phyloP scores from a whole-genome alignment of 768 basidiomycete species.

The Filobasidium floriforme region DNA sequence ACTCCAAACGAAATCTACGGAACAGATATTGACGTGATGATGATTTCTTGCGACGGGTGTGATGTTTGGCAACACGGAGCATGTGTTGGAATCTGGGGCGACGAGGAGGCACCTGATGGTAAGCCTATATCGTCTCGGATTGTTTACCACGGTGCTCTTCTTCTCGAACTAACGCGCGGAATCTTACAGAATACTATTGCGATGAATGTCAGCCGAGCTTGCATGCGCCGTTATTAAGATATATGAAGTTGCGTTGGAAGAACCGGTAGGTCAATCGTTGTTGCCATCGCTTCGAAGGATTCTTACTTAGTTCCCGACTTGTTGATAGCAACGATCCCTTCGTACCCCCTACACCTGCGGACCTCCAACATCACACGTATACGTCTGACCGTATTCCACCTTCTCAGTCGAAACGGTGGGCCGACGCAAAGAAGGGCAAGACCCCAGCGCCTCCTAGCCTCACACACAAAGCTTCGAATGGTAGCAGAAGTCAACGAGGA shows the following conservation, averaged over 20 bases:
- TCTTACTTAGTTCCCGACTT: not conserved
- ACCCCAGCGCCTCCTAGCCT: constrained; percentile 22
- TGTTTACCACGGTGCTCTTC: not conserved
- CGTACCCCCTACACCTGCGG: constrained; percentile 30
- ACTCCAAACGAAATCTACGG: constrained; percentile 3
- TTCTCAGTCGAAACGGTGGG: constrained; percentile 40
- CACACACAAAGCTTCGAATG: constrained; percentile 23
- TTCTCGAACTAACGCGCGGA: constrained; percentile 47
- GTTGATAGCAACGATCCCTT: constrained; percentile 16
- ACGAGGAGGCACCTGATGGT: constrained; percentile 48
- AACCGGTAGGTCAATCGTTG: not conserved
- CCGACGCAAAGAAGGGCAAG: constrained; percentile 23
- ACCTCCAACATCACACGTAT: constrained; percentile 30
- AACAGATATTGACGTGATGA: constrained; percentile 71
- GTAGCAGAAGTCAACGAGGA: constrained; percentile 7
- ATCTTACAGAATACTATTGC: constrained; percentile 76
- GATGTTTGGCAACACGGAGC: constrained; percentile 97
- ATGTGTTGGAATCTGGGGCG: constrained; percentile 76
- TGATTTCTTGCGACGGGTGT: constrained; percentile 96
- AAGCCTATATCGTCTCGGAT: constrained; percentile 23
- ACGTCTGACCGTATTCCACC: constrained; percentile 30
- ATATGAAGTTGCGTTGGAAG: constrained; percentile 48
- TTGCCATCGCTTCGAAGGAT: not conserved
- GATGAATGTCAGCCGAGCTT: constrained; percentile 83
- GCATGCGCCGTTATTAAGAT: constrained; percentile 59